Percentiles rank a stretch among this genome's conserved stretches.
Conservation (phyloP, 305 asterid genomes). For the Rubia tinctorum region DNA sequence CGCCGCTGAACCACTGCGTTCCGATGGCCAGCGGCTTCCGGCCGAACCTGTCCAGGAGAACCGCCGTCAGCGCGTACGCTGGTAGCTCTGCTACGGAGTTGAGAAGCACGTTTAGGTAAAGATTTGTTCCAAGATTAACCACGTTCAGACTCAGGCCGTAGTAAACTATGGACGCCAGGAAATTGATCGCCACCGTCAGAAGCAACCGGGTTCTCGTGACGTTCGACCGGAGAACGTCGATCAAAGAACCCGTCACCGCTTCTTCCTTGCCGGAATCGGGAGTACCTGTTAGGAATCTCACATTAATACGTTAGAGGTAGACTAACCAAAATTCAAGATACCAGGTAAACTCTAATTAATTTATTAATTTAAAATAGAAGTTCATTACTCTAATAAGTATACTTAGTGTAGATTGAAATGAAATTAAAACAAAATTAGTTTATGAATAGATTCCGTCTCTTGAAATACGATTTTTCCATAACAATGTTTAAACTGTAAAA, state of each 20-base stretch:
- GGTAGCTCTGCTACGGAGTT: conserved; percentile 83
- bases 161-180: conserved; percentile 72
- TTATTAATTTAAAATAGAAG: too few relatives aligned
- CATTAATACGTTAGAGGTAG: too few relatives aligned
- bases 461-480: too few relatives aligned
- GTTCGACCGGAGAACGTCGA: conserved; percentile 53
- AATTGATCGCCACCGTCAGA: conserved; percentile 62
- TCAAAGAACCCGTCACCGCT: conserved; percentile 49
- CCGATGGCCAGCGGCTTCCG: conserved; percentile 71
- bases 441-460: too few relatives aligned
- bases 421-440: too few relatives aligned
- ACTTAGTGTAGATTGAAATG: too few relatives aligned
- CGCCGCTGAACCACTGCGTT: conserved; percentile 73
- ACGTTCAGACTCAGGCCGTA: conserved; percentile 75
- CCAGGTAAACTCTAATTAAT: too few relatives aligned
- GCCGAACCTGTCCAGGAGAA: conserved; percentile 53
- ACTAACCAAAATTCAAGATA: too few relatives aligned
- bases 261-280: conserved; percentile 18
- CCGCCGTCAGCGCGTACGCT: conserved; percentile 61
- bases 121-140: conserved; percentile 77
- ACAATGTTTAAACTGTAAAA: too few relatives aligned
- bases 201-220: conserved; percentile 57
- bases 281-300: not conserved
- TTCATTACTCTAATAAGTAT: too few relatives aligned
- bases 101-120: conserved; percentile 63